Conservation (phyloP, 345 rosid genomes). For the Eutrema heterophyllum region DNA sequence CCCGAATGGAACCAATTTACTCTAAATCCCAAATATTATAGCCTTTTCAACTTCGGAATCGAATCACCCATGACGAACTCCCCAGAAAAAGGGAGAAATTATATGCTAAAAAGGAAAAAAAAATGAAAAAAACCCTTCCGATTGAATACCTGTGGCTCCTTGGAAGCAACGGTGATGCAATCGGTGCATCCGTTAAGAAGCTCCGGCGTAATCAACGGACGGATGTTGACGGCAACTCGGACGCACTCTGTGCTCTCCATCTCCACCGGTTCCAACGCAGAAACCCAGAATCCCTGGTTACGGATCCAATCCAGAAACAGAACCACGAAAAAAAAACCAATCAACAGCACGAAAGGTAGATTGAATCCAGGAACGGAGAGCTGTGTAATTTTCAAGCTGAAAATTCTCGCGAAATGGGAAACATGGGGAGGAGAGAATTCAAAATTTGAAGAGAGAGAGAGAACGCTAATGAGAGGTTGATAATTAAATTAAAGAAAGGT, state of each 20-base stretch:
- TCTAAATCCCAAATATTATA: neutral
- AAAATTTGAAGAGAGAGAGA: conserved; percentile 16
- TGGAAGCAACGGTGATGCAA: conserved; percentile 76
- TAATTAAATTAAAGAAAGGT: conserved; percentile 5
- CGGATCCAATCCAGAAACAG: neutral
- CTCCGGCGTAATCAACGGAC: conserved; percentile 86
- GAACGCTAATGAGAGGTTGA: conserved; percentile 23
- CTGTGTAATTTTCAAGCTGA: neutral
- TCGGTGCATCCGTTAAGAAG: conserved; percentile 83
- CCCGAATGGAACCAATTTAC: neutral
- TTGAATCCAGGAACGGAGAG: conserved; percentile 1
- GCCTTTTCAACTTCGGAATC: neutral
- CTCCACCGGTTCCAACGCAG: neutral
- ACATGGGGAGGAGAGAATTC: conserved; percentile 18
- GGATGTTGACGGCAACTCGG: conserved; percentile 80
- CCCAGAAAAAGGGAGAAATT: neutral
- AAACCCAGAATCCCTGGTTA: conserved; percentile 1
- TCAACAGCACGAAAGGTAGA: neutral
- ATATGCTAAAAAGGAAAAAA: neutral
- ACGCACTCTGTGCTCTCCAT: conserved; percentile 73
- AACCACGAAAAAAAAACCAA: neutral
- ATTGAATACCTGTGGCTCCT: conserved; percentile 76
- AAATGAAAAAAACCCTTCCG: neutral
- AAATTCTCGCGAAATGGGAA: conserved; percentile 1
- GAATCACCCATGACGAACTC: neutral